A percentile compares a stretch with the other conserved stretches of the same genome.
Conservation (phyloP, 768 basidiomycete species). For the Pleurotus citrinopileatus region DNA sequence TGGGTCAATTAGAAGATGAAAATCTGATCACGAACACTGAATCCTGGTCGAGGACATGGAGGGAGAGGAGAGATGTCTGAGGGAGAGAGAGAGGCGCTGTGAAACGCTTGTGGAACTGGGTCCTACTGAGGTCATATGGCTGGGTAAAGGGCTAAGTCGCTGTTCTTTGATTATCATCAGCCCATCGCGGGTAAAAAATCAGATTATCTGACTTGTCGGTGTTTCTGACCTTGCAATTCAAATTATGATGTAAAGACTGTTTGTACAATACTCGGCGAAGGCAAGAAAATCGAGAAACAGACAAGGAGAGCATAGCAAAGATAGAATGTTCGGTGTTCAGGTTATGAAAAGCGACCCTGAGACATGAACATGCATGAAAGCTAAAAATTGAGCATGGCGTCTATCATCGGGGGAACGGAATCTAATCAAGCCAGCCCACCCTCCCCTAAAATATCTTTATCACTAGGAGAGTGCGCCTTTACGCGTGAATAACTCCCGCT, state of each 20-base stretch:
- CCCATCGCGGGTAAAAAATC: neutral
- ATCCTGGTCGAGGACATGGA: constrained; percentile 38
- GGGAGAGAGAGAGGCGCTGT: constrained; percentile 60
- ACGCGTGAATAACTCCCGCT: constrained; percentile 71
- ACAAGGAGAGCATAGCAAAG: neutral
- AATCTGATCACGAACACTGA: constrained; percentile 42
- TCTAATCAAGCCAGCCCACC: constrained; percentile 30
- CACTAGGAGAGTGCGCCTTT: constrained; percentile 23
- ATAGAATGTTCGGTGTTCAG: neutral
- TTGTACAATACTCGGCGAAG: neutral
- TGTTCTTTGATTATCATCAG: constrained; percentile 23
- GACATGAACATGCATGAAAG: too few species aligned
- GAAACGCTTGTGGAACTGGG: constrained; percentile 32
- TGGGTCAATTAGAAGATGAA: constrained; percentile 13
- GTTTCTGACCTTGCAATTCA: constrained; percentile 17
- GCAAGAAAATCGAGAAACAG: neutral
- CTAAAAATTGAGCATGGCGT: constrained; percentile 14
- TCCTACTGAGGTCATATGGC: constrained; percentile 29
- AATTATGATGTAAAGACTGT: constrained; percentile 3
- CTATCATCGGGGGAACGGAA: neutral
- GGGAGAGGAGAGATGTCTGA: constrained; percentile 50
- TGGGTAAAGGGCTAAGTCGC: constrained; percentile 24
- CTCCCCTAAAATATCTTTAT: constrained; percentile 40
- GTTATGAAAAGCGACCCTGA: neutral
- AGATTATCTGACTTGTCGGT: constrained; percentile 1